Evolutionary conservation across 2,329 filamentous ascomycete genomes (phyloP).

Genomic region (Thermoascus crustaceus): DNA sequence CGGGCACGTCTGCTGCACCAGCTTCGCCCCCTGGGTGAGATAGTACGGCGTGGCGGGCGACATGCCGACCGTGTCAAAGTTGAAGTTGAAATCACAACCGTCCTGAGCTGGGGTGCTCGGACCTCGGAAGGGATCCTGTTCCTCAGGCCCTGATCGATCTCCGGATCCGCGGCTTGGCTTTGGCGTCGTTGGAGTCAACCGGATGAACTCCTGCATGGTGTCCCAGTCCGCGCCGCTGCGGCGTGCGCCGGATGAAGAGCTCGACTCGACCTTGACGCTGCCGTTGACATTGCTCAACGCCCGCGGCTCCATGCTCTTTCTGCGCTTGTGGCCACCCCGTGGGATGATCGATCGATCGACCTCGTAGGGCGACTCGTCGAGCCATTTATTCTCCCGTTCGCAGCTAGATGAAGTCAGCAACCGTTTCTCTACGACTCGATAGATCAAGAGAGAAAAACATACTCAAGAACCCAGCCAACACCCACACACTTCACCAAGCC

Average conservation of each 20-base stretch:
- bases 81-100: constrained; percentile 22
- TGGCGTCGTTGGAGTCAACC: constrained; percentile 24
- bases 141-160: no score
- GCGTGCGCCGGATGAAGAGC: constrained; percentile 20
- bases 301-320: constrained; percentile 75
- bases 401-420: constrained; percentile 45
- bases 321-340: constrained; percentile 61
- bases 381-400: constrained; percentile 66
- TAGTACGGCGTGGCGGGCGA: constrained; percentile 42
- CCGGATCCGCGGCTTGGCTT: constrained; percentile 12
- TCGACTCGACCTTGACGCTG: constrained; percentile 35
- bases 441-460: constrained; percentile 36
- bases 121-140: constrained; percentile 6
- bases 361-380: constrained; percentile 62
- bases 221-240: constrained; percentile 21
- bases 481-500: constrained; percentile 79
- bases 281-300: constrained; percentile 62
- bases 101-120: constrained; percentile 24
- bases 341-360: constrained; percentile 61
- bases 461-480: constrained; percentile 83
- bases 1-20: constrained; percentile 47
- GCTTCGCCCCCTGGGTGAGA: constrained; percentile 32
- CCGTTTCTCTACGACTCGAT: constrained; percentile 4
- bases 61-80: constrained; percentile 31
- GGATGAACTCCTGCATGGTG: constrained; percentile 26